These are phyloP conservation scores for Candida sanyaensis DNA, from an alignment of 1,139 yeast genomes.

Conservation along the genomic window DNA sequence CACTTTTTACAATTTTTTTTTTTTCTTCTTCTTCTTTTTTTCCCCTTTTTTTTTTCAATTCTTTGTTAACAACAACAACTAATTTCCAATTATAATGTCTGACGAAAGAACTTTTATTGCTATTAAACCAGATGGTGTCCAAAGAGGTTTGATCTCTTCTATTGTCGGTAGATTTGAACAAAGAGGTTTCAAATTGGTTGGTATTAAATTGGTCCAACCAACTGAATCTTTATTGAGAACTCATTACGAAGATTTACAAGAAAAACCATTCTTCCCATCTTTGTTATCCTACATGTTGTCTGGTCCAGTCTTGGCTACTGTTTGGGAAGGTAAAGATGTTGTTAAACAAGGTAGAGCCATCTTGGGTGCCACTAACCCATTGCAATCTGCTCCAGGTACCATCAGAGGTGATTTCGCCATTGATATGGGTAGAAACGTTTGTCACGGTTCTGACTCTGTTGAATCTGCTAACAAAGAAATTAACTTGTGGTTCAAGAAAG, in stretches of 20 bases:
- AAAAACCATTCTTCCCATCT: slow-evolving; percentile 97
- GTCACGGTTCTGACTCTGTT: slow-evolving; percentile 99
- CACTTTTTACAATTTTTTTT: too few relatives aligned
- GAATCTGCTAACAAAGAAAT: slow-evolving; percentile 97
- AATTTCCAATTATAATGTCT: slow-evolving; percentile 33
- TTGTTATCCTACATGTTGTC: slow-evolving; percentile 95
- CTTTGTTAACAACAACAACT: background rate
- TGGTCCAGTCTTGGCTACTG: slow-evolving; percentile 98
- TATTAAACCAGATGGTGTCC: slow-evolving; percentile 99
- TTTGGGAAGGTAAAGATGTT: slow-evolving; percentile 99
- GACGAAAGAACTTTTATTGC: slow-evolving; percentile 98
- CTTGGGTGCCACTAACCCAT: slow-evolving; percentile 99
- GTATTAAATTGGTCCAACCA: slow-evolving; percentile 88
- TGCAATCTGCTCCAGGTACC: slow-evolving; percentile 97
- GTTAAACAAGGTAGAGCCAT: slow-evolving; percentile 98
- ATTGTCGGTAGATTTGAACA: slow-evolving; percentile 93
- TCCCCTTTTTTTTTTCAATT: slow-evolving; percentile 3
- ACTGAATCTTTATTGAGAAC: slow-evolving; percentile 84
- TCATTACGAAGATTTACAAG: slow-evolving; percentile 94
- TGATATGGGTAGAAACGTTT: slow-evolving; percentile 99
- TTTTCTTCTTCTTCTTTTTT: slow-evolving; percentile 2
- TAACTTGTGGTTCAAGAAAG: slow-evolving; percentile 96
- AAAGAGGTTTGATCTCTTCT: slow-evolving; percentile 92
- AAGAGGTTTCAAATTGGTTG: slow-evolving; percentile 97
- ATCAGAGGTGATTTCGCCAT: slow-evolving; percentile 97